Evolutionary conservation across 2,329 filamentous ascomycete species (phyloP).

Genomic region (Cytospora piceicola): DNA sequence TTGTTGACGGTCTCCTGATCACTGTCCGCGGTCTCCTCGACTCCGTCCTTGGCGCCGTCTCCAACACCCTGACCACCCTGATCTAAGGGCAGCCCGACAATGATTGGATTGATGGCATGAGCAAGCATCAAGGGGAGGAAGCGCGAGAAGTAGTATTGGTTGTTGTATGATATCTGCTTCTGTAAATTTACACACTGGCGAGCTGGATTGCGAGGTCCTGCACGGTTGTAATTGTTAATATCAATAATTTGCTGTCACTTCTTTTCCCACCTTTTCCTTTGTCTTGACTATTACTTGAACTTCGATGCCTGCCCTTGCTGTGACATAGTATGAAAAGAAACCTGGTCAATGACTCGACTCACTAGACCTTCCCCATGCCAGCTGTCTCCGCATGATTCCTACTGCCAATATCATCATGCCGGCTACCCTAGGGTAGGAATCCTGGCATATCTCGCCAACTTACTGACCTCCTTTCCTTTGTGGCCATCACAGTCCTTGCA

Average conservation of each 20-base stretch:
- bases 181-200: constrained; percentile 6
- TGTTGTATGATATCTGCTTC: constrained; percentile 16
- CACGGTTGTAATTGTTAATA: constrained; percentile 14
- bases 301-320: background rate
- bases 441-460: constrained; percentile 37
- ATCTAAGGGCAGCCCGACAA: constrained; percentile 19
- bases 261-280: background rate
- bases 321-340: too few relatives aligned
- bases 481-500: constrained; percentile 42
- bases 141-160: constrained; percentile 16
- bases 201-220: background rate
- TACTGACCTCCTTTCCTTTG: constrained; percentile 41
- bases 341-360: background rate
- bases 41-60: constrained; percentile 32
- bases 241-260: constrained; percentile 20
- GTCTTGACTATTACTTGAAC: background rate
- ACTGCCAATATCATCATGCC: background rate
- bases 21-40: constrained; percentile 34
- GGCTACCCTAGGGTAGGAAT: constrained; percentile 13
- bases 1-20: constrained; percentile 35
- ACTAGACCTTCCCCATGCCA: background rate
- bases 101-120: background rate
- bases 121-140: background rate
- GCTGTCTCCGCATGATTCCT: background rate
- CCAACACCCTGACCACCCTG: constrained; percentile 32